Conservation (phyloP, 2,329 filamentous ascomycete genomes). For the Fusarium incarnatum region DNA sequence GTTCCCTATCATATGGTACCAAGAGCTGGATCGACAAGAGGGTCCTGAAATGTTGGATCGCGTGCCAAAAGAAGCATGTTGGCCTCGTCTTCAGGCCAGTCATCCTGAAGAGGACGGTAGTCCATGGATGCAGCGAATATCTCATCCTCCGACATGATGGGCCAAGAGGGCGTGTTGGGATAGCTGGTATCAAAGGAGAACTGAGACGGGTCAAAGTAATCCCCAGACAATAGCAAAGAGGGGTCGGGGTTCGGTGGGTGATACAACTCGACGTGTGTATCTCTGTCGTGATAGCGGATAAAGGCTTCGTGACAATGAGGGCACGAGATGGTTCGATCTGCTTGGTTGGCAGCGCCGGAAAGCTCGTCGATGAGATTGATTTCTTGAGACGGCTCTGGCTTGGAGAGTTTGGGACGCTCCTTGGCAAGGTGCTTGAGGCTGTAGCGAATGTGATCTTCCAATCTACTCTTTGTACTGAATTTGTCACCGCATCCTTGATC, state of each 20-base stretch:
- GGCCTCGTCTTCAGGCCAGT: conserved; percentile 59
- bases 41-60: conserved; percentile 42
- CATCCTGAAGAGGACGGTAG: conserved; percentile 50
- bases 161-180: conserved; percentile 40
- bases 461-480: conserved; percentile 80
- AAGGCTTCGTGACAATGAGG: conserved; percentile 61
- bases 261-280: conserved; percentile 57
- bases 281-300: conserved; percentile 62
- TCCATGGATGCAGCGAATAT: conserved; percentile 53
- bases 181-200: conserved; percentile 39
- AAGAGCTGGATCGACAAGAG: conserved; percentile 51
- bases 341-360: conserved; percentile 55
- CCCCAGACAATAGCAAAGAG: conserved; percentile 40
- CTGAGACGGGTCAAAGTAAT: conserved; percentile 36
- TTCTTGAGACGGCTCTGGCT: conserved; percentile 28
- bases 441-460: conserved; percentile 87
- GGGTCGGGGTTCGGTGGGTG: conserved; percentile 38
- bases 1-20: conserved; percentile 19
- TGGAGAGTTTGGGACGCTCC: conserved; percentile 55
- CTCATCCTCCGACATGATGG: conserved; percentile 45
- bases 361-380: conserved; percentile 57
- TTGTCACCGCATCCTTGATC: conserved; percentile 77
- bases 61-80: conserved; percentile 57
- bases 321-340: conserved; percentile 59
- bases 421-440: conserved; percentile 81